Evolutionary conservation across 805 yeast species (phyloP), one percentile per base, ranked within the genome.

Genomic region (Starmerella khaoyaiensis): DNA sequence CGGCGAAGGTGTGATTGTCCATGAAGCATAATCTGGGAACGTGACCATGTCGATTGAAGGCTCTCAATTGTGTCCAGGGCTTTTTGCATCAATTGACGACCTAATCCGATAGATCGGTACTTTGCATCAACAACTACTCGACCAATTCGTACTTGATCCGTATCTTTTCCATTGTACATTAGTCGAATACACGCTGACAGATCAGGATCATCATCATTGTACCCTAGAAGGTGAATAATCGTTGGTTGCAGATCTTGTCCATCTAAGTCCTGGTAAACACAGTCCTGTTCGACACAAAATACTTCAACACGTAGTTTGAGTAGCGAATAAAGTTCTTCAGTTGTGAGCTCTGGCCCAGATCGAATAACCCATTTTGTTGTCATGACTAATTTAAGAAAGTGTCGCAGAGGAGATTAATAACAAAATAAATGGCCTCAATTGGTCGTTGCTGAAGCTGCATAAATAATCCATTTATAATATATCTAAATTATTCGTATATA

Each of bases 241-340:
- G 20, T 25, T 10, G 34, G 18, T 5, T 7, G 26, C 21, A 47
- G 36, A 29, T 51, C 55, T n/a, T 28, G 36, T 10, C 37, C 50
- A 30, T 51, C 55, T 8, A 39, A 23, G 22, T 51, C 55, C 22
- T 34, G 42, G 31, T 47, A 51, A 6, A 28, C 40, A 24, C 53
- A 46, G 16, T 45, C 17, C 23, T 51, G 55, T 43, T 51, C 55
- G 8, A 51, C 53, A 1, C 35, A 38, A 35, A 51, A 51, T 1
- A 51, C 51, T 7, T 46, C 48, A 6, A 34, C 24, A 9, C 55
- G 40, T 15, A 47, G 38, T 33, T 30, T 20, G 7, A 48, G 37
- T 1, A 43, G 25, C 3, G 40, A 33, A 24, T 51, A 48, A 2
- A 51, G 32, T 21, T 38, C 40, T 4, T 11, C 17, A 2, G 42